These are phyloP conservation scores for Trichoderma harzianum DNA, from an alignment of 2,329 filamentous ascomycete species.

Conservation along the genomic window DNA sequence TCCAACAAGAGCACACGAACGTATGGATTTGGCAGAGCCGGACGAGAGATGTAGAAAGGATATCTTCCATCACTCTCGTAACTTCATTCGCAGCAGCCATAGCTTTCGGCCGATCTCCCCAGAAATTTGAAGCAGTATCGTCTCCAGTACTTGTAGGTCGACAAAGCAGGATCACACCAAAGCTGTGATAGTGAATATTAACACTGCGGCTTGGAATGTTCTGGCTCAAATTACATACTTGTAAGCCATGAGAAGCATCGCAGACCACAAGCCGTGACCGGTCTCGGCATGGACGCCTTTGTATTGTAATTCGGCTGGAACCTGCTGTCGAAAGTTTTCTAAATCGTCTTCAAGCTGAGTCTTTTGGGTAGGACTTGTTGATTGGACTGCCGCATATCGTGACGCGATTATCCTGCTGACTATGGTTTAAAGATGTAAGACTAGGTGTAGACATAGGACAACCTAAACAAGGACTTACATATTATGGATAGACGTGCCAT, in stretches of 20 bases:
- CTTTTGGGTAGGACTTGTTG: background rate
- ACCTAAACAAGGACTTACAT: background rate
- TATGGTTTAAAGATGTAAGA: background rate
- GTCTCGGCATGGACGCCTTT: background rate
- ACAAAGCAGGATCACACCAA: background rate
- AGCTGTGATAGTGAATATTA: background rate
- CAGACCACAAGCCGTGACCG: background rate
- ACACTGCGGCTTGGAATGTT: background rate
- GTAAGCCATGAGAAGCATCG: conserved; percentile 6
- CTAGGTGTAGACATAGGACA: background rate
- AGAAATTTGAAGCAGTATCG: background rate
- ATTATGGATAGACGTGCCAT: background rate
- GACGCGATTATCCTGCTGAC: background rate
- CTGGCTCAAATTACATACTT: background rate
- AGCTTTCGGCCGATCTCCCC: background rate
- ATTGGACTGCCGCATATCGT: background rate
- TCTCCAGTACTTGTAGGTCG: background rate
- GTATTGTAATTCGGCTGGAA: background rate
- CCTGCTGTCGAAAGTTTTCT: background rate
- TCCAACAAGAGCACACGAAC: background rate
- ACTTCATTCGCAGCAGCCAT: background rate
- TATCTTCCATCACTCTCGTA: conserved; percentile 2
- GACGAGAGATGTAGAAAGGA: background rate
- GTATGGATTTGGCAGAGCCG: background rate
- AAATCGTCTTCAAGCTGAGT: background rate